Evolutionary conservation across 768 basidiomycete species (phyloP), one percentile per base, ranked within the genome.

Genomic region (Leucogyrophana mollusca): DNA sequence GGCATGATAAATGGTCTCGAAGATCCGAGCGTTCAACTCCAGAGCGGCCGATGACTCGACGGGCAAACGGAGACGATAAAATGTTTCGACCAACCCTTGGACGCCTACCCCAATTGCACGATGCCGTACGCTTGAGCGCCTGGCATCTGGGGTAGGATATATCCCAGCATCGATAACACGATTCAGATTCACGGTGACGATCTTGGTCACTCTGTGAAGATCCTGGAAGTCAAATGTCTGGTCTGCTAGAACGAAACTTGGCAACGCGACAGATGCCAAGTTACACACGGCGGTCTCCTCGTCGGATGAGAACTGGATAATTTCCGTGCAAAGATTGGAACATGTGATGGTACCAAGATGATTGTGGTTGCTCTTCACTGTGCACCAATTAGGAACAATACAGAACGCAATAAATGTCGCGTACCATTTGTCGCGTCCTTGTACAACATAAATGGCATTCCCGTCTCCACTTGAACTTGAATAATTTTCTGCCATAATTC

Each of bases 1-100:
- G 46, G 80, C 92, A 56, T 96, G 91, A 66, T 96, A 96, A 65
- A 96, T 94, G n/a, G 93, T 96, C 74, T 96, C 92, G 68, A 93
- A 94, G 69, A 96, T 94, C 69, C 93, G 80, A 50, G 84, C 77
- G 73, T 96, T 94, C 54, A 96, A 83, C 54, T 80, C 68, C 57
- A 85, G 82, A 10, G 92, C 93, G 30, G 78, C 82, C 7, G 76
- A 77, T 2, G 87, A 88, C 56, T 94, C 92, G 70, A 94, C 94
- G 0, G 93, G 88, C 81, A 94, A 81, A 47, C 83, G 87, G 8
- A 96, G 76, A 20, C 85, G 85, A 90, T 94, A 93, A 78, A 96
- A 96, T 2, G 91, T 77, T 58, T 96, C 93, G n/a, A 92, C 92
- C 38, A 96, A 85, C 62, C 92, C 93, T 63, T 96, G 88, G 45